Evolutionary conservation across 108 stramenopile genomes (phyloP), one percentile per base, ranked within the genome.

Genomic region (Fistulifera pelliculosa): DNA sequence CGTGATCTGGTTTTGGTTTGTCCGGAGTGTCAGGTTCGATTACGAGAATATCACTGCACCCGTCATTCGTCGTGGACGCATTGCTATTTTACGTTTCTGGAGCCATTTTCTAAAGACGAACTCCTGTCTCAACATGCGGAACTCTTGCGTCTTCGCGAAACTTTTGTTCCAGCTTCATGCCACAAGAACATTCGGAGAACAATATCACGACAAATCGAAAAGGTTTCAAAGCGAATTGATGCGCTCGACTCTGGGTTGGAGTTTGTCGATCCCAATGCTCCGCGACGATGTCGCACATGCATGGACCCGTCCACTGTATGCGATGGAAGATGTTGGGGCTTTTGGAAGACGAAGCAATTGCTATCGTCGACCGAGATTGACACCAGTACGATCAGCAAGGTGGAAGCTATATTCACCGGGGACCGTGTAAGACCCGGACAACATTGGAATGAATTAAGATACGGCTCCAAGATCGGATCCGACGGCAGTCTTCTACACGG

Each of bases 241-340:
- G 65, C 66, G 1, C 16, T 84, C 4, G 47, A 68, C 38, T 27
- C 11, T 11, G 76, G 74, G 18, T 42, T 22, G 1, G 64, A 24
- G 0, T 26, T 10, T 0, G 62, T 68, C 23, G 56, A 84, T 52
- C 41, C 12, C 38, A 66, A 71, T 65, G 74, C 76, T 6, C 76
- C 62, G 38, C 53, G 74, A 48, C 48, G 77, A 35, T 88, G 87
- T 45, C 65, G 87, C 26, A 75, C 83, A 1, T 88, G 87, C 42
- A 60, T 71, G 28, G 79, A 82, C 52, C 64, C 75, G 23, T 23
- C 50, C 13, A 57, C 65, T 14, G 53, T 70, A 38, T 88, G 87
- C 53, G 75, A 88, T 59, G 87, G 87, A 19, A 49, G 56, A 8
- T 88, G 87, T 61, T 88, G 81, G 80, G 87, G 87, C 1, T 88